Conservation (phyloP, 129 eudicot species). For the Flaveria bidentis region DNA sequence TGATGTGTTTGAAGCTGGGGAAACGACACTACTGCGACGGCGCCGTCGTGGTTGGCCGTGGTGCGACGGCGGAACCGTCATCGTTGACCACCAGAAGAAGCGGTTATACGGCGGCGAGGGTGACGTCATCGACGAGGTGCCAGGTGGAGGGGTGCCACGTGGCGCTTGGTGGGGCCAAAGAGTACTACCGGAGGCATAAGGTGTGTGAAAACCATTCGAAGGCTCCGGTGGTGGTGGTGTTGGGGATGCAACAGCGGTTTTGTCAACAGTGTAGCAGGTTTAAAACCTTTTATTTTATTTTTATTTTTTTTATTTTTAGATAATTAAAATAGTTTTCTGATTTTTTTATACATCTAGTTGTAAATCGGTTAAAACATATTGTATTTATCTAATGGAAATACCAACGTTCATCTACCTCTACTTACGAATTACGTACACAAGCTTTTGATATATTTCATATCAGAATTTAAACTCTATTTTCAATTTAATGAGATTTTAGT, state of each 20-base stretch:
- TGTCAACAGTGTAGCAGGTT: constrained; percentile 90
- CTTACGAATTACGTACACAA: too few relatives aligned
- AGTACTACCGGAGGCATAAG: constrained; percentile 67
- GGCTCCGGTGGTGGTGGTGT: constrained; percentile 65
- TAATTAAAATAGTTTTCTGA: background rate
- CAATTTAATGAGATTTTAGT: too few relatives aligned
- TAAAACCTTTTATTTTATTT: background rate
- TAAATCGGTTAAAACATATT: too few relatives aligned
- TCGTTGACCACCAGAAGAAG: constrained; percentile 34
- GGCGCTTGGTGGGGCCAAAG: constrained; percentile 50
- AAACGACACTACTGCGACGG: constrained; percentile 63
- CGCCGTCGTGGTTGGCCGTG: constrained; percentile 10
- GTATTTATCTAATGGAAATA: too few relatives aligned
- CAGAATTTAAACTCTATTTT: too few relatives aligned
- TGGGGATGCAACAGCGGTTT: constrained; percentile 63
- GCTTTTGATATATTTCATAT: too few relatives aligned
- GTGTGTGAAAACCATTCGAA: constrained; percentile 74
- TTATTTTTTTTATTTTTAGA: background rate
- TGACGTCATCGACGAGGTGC: constrained; percentile 42
- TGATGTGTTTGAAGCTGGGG: constrained; percentile 69
- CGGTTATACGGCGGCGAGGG: background rate
- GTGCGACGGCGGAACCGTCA: constrained; percentile 23
- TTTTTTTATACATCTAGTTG: background rate
- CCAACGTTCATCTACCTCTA: too few relatives aligned
- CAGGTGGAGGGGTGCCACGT: constrained; percentile 80